Base-by-base conservation (phyloP, 495 filamentous ascomycete species). In the Hamigera avellanea region DNA sequence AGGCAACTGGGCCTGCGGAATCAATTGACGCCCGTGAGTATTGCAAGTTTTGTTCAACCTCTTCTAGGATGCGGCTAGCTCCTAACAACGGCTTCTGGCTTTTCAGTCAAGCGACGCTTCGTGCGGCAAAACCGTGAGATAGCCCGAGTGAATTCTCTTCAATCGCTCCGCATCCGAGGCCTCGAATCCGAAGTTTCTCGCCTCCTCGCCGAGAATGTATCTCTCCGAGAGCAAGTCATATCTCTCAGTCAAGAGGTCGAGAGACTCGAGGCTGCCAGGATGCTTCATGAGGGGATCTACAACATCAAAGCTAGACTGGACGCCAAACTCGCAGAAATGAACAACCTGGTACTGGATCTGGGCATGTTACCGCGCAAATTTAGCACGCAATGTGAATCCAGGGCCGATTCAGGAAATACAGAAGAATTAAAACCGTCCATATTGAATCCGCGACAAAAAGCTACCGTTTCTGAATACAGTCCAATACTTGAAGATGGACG, bases 71-170 rank as follows among this genome's bases (percentile, higher is more conserved):
- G n/a, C n/a, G n/a, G n/a, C 9, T 19, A 17, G 6, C 25, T 31
- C 19, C 14, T 13, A 7, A 23, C 21, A 23, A 23, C 56, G 37
- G 43, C 35, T 15, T 36, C 25, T 36, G 12, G 8, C 19, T 23
- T 34, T 45, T 35, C 52, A 93, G 86, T 94, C 26, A 88, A 86
- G 52, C 68, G 84, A 45, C 76, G 83, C 51, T 93, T 91, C 52
- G 64, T 94, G 32, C 76, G 89, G 27, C 91, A 98, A 54, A 98
- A 98, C 57, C 78, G 86, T 39, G 91, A 95, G 48, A 86, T 98
- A 40, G 87, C 87, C 32, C 69, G 81, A 50, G 76, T 78, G 42
- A 96, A 98, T 62, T 93, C 93, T 2, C 78, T 76, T 42, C 93
- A 95, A 57, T 88, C 86, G 13, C 67, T 89, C 23, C 83, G 84